Percentiles rank a stretch among this genome's conserved stretches.
phyloP scores from a whole-genome alignment of 768 basidiomycete species.

The Daedalea quercina region DNA sequence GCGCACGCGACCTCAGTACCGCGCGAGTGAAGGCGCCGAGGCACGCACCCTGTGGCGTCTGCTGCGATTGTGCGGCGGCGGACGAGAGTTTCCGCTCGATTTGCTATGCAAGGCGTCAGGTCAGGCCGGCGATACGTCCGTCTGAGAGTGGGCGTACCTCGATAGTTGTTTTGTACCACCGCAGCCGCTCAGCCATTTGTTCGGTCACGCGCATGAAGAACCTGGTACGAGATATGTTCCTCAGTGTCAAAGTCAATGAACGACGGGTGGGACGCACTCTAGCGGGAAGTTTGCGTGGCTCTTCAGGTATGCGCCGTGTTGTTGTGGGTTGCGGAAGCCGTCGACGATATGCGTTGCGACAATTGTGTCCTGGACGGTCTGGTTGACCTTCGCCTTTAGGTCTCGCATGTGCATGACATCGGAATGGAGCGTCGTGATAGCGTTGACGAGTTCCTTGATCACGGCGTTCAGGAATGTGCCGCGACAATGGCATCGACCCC shows the following conservation, averaged over 20 bases:
- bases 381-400: slow-evolving; percentile 68
- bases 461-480: neutral
- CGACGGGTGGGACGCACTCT: slow-evolving; percentile 43
- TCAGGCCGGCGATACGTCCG: neutral
- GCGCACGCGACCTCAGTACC: neutral
- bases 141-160: slow-evolving; percentile 40
- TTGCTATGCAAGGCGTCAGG: slow-evolving; percentile 39
- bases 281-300: slow-evolving; percentile 78
- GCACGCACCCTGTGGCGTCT: slow-evolving; percentile 65
- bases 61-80: slow-evolving; percentile 53
- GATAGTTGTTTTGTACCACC: slow-evolving; percentile 77
- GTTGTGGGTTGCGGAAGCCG: slow-evolving; percentile 70
- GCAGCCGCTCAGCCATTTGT: slow-evolving; percentile 64
- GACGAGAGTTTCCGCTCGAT: slow-evolving; percentile 79
- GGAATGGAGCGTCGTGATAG: slow-evolving; percentile 54
- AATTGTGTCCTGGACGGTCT: slow-evolving; percentile 76
- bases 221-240: slow-evolving; percentile 26
- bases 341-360: slow-evolving; percentile 71
- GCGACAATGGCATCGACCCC: neutral
- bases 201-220: slow-evolving; percentile 68
- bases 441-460: slow-evolving; percentile 56
- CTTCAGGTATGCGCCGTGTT: slow-evolving; percentile 62
- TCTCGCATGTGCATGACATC: slow-evolving; percentile 65
- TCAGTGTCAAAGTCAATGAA: neutral
- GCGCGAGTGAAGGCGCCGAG: neutral